Evolutionary conservation across 192 early-diverging fungal genomes (phyloP), one percentile per base, ranked within the genome.

Genomic region (Helicostylum pulchrum): DNA sequence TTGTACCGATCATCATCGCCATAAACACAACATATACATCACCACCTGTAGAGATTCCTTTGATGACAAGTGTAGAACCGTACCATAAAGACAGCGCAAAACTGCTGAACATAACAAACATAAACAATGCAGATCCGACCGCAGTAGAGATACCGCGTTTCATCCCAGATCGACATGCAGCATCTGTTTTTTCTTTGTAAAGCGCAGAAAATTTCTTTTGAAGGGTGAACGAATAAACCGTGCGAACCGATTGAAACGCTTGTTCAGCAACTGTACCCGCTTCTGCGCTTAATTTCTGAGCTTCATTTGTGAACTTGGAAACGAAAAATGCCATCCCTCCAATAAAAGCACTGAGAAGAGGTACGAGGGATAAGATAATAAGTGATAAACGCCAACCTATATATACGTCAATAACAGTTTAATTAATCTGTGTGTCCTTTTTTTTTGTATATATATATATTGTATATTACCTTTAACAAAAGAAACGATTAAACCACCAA

Each of bases 231-330:
- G 94, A 80, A 61, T 81, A 83, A 20, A 97, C 89, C 3, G 94
- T 97, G 49, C 91, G 82, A 61, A 96, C 91, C 6, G 83, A 79
- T 26, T 86, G 75, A 36, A 97, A 70, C 0, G 87, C 90, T 67
- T 97, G 89, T 67, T 91, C 85, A 0, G 93, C 94, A 32, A 96
- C 77, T 17, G 84, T 86, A 55, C 93, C 92, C 1, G 93, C 93
- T 26, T 72, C 77, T 6, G 88, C 94, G 67, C 93, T 94, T 4
- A 86, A 75, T 59, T 82, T 75, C 43, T 83, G 66, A 21, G 81
- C 80, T 26, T 63, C 61, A n/a, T 32, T 62, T 1, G 81, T 62
- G 43, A 53, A 67, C 32, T 74, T 86, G 63, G 79, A 67, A 19
- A 84, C 66, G 45, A 62, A 65, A 19, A 63, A 73, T 49, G 45